Evolutionary conservation across 2,329 filamentous ascomycete species (phyloP).

Genomic region (Aspergillus ochraceoroseus): DNA sequence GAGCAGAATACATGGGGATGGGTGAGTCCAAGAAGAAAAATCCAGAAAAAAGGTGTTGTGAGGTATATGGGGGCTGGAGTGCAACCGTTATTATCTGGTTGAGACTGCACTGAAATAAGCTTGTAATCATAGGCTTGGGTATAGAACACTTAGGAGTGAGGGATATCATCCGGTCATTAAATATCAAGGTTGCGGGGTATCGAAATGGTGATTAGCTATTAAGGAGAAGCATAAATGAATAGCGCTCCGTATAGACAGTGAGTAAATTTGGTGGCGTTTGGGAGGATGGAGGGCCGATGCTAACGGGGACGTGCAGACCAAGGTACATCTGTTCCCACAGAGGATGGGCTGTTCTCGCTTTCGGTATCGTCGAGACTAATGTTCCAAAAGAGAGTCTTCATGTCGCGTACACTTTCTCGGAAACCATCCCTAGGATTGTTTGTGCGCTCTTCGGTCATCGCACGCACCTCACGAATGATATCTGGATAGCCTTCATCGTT

Average conservation of each 20-base stretch:
- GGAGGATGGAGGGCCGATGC: not conserved
- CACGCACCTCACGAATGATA: slow-evolving; percentile 69
- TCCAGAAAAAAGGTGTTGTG: not conserved
- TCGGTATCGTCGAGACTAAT: slow-evolving; percentile 51
- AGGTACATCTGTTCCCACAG: slow-evolving; percentile 14
- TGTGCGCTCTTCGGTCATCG: slow-evolving; percentile 74
- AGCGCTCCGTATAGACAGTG: too few species aligned
- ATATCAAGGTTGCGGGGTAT: too few species aligned
- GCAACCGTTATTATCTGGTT: too few species aligned
- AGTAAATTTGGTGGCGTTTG: too few species aligned
- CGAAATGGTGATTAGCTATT: too few species aligned
- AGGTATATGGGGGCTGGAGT: too few species aligned
- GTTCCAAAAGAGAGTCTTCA: slow-evolving; percentile 67
- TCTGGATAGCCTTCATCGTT: slow-evolving; percentile 70
- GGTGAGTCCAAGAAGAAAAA: not conserved
- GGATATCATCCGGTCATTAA: too few species aligned
- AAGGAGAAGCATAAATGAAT: too few species aligned
- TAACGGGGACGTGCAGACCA: slow-evolving; percentile 2
- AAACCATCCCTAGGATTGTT: slow-evolving; percentile 50
- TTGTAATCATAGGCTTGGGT: too few species aligned
- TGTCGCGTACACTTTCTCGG: slow-evolving; percentile 64
- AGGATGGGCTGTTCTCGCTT: slow-evolving; percentile 28
- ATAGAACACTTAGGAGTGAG: not conserved
- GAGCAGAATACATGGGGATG: not conserved
- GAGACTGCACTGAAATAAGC: too few species aligned